Percentiles rank a stretch among this genome's conserved stretches.
These are phyloP conservation scores for Boeremia lycopersici DNA, from an alignment of 2,329 filamentous ascomycete species.

Conservation along the genomic window DNA sequence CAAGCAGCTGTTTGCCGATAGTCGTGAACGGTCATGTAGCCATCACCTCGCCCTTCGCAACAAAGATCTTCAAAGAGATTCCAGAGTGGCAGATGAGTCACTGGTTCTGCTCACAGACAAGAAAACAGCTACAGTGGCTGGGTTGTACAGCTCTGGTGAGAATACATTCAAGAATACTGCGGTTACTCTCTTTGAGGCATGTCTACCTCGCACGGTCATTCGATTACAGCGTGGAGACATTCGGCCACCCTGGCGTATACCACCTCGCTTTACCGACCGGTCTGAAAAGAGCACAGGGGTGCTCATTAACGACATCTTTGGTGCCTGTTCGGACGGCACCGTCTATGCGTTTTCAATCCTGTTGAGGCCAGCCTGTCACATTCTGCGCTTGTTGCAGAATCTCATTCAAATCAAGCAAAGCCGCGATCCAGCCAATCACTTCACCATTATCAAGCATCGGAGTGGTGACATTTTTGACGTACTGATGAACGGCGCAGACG, in stretches of 20 bases:
- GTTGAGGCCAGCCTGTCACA: conserved; percentile 64
- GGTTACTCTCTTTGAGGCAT: conserved; percentile 50
- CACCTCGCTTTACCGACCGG: conserved; percentile 15
- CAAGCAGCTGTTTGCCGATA: conserved; percentile 37
- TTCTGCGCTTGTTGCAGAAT: conserved; percentile 77
- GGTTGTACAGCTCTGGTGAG: conserved; percentile 33
- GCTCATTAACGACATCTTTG: conserved; percentile 55
- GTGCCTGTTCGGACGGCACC: conserved; percentile 59
- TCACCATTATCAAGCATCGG: conserved; percentile 18
- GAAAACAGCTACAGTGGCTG: conserved; percentile 34
- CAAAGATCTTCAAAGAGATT: not conserved
- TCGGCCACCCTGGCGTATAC: conserved; percentile 45
- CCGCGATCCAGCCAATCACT: conserved; percentile 20
- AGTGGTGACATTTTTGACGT: conserved; percentile 29
- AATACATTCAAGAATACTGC: conserved; percentile 31
- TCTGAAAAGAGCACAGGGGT: conserved; percentile 43
- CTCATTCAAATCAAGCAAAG: conserved; percentile 49
- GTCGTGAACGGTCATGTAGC: conserved; percentile 34
- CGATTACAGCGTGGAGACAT: conserved; percentile 59
- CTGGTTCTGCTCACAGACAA: conserved; percentile 46
- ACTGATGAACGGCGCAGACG: conserved; percentile 32
- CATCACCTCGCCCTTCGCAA: conserved; percentile 32
- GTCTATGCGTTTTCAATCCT: conserved; percentile 69
- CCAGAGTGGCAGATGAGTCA: conserved; percentile 3
- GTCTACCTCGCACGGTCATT: conserved; percentile 49